Evolutionary conservation across 2,329 filamentous ascomycete genomes (phyloP), one percentile per base, ranked within the genome.

Genomic region (Myriosclerotinia duriaeana): DNA sequence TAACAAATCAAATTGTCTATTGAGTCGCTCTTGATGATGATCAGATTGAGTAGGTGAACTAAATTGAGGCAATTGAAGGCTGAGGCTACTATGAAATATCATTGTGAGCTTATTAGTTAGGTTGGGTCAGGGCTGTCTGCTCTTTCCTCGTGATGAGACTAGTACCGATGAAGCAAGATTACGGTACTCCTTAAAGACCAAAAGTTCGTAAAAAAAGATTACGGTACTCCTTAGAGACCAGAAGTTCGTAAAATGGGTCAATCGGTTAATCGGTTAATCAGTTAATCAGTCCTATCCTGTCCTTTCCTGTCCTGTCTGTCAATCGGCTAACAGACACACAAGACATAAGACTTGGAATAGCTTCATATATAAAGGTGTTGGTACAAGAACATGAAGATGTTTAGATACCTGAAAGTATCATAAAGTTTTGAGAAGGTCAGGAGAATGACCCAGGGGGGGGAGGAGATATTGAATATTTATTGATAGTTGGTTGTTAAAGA

Each of bases 11-110:
- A 60, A 60, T 50, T 48, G 56, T 26, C 20, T 44, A 50, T 50
- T 50, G 9, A 38, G 44, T 50, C 56, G 44, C 20, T 60, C 56
- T 26, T 48, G 56, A 36, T 26, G 44, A 60, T 50, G n/a, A n/a
- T n/a, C 15, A 20, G 14, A 38, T 8, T 26, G 58, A 50, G 44
- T 44, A 44, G 54, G 54, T 44, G 54, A 38, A 50, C 20, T 50
- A 14, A 26, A 50, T 50, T 5, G 58, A 48, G 58, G 36, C 34
- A 38, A 38, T 22, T 48, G 56, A 22, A 60, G 20, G 50, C 56
- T 44, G 14, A 60, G 56, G 5, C 56, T 30, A 38, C 42, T 20
- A 60, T 60, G 56, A 50, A 50, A 60, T 50, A 60, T 60, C 58
- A 60, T 60, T 38, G 30, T 60, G 55, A n/a, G n/a, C n/a, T n/a